A percentile compares a stretch with the other conserved stretches of the same genome.
phyloP scores from a whole-genome alignment of 208 protist species.

The Trypanosoma lewisi region DNA sequence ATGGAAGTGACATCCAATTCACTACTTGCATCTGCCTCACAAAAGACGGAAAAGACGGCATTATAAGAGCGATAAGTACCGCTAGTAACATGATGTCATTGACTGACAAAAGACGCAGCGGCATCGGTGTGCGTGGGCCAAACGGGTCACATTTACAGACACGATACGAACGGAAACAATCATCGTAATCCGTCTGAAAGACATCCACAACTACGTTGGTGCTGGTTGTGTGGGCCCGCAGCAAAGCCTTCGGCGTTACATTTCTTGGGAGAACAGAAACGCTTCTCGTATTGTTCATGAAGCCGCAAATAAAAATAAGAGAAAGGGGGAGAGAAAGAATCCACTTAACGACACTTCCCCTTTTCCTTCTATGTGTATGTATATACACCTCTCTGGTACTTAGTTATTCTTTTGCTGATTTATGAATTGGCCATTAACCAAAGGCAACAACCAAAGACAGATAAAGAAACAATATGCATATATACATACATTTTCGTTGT shows the following conservation, averaged over 20 bases:
- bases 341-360: neutral
- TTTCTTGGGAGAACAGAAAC: neutral
- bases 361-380: neutral
- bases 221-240: constrained; percentile 56
- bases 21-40: neutral
- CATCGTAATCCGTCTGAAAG: constrained; percentile 64
- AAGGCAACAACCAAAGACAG: neutral
- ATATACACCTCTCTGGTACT: neutral
- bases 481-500: neutral
- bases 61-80: constrained; percentile 1
- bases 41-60: constrained; percentile 4
- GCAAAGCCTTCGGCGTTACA: constrained; percentile 31
- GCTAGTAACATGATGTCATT: constrained; percentile 18
- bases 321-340: neutral
- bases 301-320: neutral
- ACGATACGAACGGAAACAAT: constrained; percentile 71
- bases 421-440: neutral
- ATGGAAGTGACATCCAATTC: neutral
- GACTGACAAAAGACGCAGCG: constrained; percentile 8
- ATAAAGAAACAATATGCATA: neutral
- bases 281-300: constrained; percentile 6
- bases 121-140: neutral
- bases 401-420: neutral
- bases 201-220: constrained; percentile 58
- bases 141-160: constrained; percentile 34